phyloP scores from a whole-genome alignment of 2,329 filamentous ascomycete genomes.

The Rhytidhysteron rufulum region DNA sequence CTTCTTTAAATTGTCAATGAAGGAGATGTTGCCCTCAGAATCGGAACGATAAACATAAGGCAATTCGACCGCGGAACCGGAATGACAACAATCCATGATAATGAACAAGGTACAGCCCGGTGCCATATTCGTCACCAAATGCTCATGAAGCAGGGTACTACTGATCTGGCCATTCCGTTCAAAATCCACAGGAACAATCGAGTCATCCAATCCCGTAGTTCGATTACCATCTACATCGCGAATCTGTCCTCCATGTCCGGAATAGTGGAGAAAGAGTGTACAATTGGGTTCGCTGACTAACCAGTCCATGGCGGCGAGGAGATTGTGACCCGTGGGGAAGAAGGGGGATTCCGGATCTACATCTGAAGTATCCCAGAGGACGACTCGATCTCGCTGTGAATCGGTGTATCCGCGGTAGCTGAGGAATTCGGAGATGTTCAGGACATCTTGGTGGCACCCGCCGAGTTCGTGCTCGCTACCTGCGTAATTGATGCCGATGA shows the following conservation, averaged over 20 bases:
- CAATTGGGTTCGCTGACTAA: constrained; percentile 52
- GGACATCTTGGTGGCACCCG: constrained; percentile 49
- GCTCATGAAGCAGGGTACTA: constrained; percentile 49
- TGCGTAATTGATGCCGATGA: constrained; percentile 53
- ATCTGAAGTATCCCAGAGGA: constrained; percentile 39
- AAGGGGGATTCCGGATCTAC: constrained; percentile 27
- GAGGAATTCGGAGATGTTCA: constrained; percentile 47
- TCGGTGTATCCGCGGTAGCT: constrained; percentile 41
- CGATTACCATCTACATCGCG: constrained; percentile 41
- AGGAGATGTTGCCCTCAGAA: constrained; percentile 52
- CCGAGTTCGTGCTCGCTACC: constrained; percentile 42
- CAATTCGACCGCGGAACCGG: constrained; percentile 56
- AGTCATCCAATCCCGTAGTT: constrained; percentile 41
- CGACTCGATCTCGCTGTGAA: constrained; percentile 40
- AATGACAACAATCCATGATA: constrained; percentile 61
- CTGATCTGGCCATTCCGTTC: constrained; percentile 51
- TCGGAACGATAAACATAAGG: constrained; percentile 57
- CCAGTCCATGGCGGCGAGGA: constrained; percentile 56
- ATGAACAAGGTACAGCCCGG: constrained; percentile 51
- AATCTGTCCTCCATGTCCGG: constrained; percentile 56
- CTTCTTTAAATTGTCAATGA: constrained; percentile 53
- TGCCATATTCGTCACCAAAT: constrained; percentile 50
- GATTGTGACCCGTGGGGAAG: constrained; percentile 41
- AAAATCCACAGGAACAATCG: constrained; percentile 54
- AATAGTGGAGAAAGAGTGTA: constrained; percentile 55